Evolutionary conservation across 805 yeast genomes (phyloP).

Genomic region (Yarrowia bubula): DNA sequence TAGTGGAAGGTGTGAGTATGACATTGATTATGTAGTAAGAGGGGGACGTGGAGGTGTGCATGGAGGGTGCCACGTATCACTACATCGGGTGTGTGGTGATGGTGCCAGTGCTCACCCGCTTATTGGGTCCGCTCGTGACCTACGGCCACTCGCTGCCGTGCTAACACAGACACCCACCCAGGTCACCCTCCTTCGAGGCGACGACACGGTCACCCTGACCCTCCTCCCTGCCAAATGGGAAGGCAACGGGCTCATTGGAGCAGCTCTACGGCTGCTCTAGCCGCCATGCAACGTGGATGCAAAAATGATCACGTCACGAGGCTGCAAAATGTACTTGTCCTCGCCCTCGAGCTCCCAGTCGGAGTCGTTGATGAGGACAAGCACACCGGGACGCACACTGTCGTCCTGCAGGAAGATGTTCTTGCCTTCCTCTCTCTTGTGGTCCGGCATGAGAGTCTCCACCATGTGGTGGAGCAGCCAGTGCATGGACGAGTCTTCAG

Average conservation of each 20-base stretch:
- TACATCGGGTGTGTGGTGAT: too few relatives aligned
- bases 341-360: slow-evolving; percentile 97
- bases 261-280: slow-evolving; percentile 36
- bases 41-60: too few relatives aligned
- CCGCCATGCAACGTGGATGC: slow-evolving; percentile 97
- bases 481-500: slow-evolving; percentile 42
- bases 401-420: slow-evolving; percentile 80
- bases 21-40: not conserved
- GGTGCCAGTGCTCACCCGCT: too few relatives aligned
- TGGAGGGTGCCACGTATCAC: too few relatives aligned
- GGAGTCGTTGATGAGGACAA: slow-evolving; percentile 86
- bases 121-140: too few relatives aligned
- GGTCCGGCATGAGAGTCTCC: slow-evolving; percentile 38
- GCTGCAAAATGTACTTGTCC: slow-evolving; percentile 72
- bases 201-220: not conserved
- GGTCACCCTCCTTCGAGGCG: slow-evolving; percentile 10
- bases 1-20: slow-evolving; percentile 19
- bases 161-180: slow-evolving; percentile 20
- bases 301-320: slow-evolving; percentile 76
- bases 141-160: too few relatives aligned
- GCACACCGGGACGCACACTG: slow-evolving; percentile 74
- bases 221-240: slow-evolving; percentile 14
- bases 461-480: slow-evolving; percentile 56
- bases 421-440: slow-evolving; percentile 57
- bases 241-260: slow-evolving; percentile 12